Evolutionary conservation across 2,329 filamentous ascomycete genomes (phyloP).

Genomic region (Pseudogymnoascus sp.): DNA sequence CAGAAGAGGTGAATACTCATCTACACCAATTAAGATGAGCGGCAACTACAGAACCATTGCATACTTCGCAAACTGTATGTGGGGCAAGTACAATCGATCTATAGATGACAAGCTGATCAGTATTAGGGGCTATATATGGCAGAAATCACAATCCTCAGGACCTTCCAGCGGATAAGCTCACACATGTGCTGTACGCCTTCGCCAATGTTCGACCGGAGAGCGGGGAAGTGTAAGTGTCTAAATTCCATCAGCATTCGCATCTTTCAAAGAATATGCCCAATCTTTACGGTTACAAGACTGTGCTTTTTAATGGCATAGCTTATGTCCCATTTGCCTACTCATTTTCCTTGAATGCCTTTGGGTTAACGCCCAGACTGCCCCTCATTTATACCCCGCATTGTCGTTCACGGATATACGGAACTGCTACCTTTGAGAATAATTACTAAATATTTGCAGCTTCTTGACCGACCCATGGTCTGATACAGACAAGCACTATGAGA

Average conservation of each 20-base stretch:
- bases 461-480: slow-evolving; percentile 57
- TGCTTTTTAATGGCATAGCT: background rate
- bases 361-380: background rate
- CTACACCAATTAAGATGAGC: slow-evolving; percentile 19
- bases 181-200: slow-evolving; percentile 85
- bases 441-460: slow-evolving; percentile 24
- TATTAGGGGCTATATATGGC: slow-evolving; percentile 66
- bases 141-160: slow-evolving; percentile 80
- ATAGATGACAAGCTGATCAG: slow-evolving; percentile 13
- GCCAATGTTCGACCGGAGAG: slow-evolving; percentile 72
- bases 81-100: background rate
- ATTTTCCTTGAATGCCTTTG: background rate
- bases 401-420: background rate
- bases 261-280: background rate
- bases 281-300: background rate
- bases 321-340: background rate
- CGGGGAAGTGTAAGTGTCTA: slow-evolving; percentile 59
- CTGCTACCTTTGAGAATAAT: background rate
- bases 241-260: background rate
- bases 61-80: slow-evolving; percentile 63
- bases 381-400: background rate
- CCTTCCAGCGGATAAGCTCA: slow-evolving; percentile 70
- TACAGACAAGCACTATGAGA: slow-evolving; percentile 63
- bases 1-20: background rate
- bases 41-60: slow-evolving; percentile 53